Percentiles rank a stretch among this genome's conserved stretches.
These are phyloP conservation scores for Botrytis paeoniae DNA, from an alignment of 2,329 filamentous ascomycete genomes.

Conservation along the genomic window DNA sequence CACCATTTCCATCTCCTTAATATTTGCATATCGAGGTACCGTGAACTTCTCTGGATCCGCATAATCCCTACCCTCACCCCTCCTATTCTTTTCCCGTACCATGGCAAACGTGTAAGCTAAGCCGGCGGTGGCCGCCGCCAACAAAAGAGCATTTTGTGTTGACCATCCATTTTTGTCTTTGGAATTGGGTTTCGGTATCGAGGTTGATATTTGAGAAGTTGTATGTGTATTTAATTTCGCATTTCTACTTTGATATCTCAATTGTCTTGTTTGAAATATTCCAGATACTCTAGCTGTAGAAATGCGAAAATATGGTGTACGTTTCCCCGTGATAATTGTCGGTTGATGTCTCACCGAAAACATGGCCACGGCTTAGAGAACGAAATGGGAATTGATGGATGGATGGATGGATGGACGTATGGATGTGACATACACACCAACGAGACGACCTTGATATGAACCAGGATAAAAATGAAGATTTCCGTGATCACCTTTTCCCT, in stretches of 20 bases:
- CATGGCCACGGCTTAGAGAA: not conserved
- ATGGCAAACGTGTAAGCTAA: slow-evolving; percentile 26
- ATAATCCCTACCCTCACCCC: slow-evolving; percentile 30
- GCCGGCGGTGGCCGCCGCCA: slow-evolving; percentile 29
- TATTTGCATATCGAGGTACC: slow-evolving; percentile 45
- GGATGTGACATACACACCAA: not conserved
- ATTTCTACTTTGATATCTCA: not conserved
- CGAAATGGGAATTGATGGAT: not conserved
- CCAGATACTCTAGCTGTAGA: not conserved
- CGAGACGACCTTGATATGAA: not conserved
- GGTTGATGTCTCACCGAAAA: slow-evolving; percentile 14
- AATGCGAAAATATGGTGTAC: not conserved
- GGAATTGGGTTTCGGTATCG: not conserved
- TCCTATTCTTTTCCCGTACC: slow-evolving; percentile 19
- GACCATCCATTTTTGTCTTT: slow-evolving; percentile 27
- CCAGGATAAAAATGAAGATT: slow-evolving; percentile 6
- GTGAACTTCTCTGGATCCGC: slow-evolving; percentile 33
- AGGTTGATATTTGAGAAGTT: not conserved
- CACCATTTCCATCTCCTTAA: slow-evolving; percentile 51
- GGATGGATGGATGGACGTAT: not conserved
- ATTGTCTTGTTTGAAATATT: not conserved
- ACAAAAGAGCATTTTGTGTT: slow-evolving; percentile 27
- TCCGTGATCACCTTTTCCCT: not conserved
- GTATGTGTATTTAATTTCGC: not conserved
- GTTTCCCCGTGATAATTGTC: not conserved